Evolutionary conservation across 2,329 filamentous ascomycete species (phyloP).

Genomic region (Harringtonia lauricola): DNA sequence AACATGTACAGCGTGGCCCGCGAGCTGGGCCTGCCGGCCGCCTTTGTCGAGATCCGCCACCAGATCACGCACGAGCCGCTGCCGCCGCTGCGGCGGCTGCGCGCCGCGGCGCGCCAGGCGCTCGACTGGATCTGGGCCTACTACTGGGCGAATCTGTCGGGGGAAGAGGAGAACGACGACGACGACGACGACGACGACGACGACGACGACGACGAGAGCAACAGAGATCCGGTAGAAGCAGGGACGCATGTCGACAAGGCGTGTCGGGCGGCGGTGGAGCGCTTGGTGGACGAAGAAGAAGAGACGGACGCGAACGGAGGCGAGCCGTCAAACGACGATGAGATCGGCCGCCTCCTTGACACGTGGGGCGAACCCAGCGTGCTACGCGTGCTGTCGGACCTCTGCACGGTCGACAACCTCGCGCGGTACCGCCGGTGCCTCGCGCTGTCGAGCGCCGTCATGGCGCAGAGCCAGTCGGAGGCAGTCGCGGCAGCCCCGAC

Average conservation of each 20-base stretch:
- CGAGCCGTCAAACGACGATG: too few species aligned
- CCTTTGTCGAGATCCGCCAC: slow-evolving; percentile 82
- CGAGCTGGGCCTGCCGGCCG: slow-evolving; percentile 57
- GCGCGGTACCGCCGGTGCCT: slow-evolving; percentile 7
- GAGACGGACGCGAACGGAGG: too few species aligned
- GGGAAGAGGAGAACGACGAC: neutral
- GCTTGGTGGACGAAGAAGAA: too few species aligned
- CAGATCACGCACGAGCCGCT: slow-evolving; percentile 85
- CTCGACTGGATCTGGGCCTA: slow-evolving; percentile 81
- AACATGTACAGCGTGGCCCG: slow-evolving; percentile 65
- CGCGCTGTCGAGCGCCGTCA: too few species aligned
- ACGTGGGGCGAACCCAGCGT: slow-evolving; percentile 6
- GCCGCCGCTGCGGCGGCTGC: slow-evolving; percentile 62
- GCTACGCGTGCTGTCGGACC: slow-evolving; percentile 17
- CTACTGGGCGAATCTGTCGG: slow-evolving; percentile 57
- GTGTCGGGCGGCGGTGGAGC: too few species aligned
- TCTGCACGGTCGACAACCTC: slow-evolving; percentile 4
- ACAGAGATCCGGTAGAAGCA: neutral
- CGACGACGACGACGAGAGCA: slow-evolving; percentile 7
- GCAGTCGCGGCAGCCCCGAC: neutral
- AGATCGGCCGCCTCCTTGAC: too few species aligned
- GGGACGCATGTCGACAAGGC: too few species aligned
- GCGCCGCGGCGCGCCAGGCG: slow-evolving; percentile 57
- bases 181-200: slow-evolving; percentile 2
- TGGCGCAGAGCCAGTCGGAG: neutral